phyloP scores from a whole-genome alignment of 768 basidiomycete species.

The Psilocybe cyanescens region DNA sequence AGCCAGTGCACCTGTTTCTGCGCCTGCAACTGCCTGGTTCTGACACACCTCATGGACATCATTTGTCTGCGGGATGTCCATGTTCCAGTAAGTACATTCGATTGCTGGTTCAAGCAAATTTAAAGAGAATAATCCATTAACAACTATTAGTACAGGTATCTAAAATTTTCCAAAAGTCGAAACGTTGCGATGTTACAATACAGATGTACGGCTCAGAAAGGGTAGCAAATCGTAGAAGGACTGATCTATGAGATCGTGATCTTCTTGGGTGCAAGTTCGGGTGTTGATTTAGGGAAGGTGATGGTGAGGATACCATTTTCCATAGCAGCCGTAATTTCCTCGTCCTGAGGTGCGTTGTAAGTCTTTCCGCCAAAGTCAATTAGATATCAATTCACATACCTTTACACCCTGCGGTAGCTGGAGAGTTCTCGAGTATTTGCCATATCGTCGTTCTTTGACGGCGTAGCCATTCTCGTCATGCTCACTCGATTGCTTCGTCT shows the following conservation, averaged over 20 bases:
- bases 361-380: not conserved
- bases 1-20: too few species aligned
- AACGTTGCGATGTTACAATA: too few species aligned
- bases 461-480: slow-evolving; percentile 41
- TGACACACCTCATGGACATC: too few species aligned
- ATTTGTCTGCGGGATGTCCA: too few species aligned
- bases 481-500: slow-evolving; percentile 36
- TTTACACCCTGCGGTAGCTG: slow-evolving; percentile 58
- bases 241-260: slow-evolving; percentile 34
- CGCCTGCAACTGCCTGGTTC: too few species aligned
- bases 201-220: too few species aligned
- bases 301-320: slow-evolving; percentile 52
- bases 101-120: too few species aligned
- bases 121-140: too few species aligned
- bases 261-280: slow-evolving; percentile 33
- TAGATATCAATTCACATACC: slow-evolving; percentile 35
- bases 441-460: slow-evolving; percentile 52
- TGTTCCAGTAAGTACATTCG: too few species aligned
- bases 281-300: slow-evolving; percentile 50
- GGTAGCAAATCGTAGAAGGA: too few species aligned
- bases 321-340: slow-evolving; percentile 39
- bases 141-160: too few species aligned
- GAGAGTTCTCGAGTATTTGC: slow-evolving; percentile 47
- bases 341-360: slow-evolving; percentile 21
- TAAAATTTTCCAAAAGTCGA: too few species aligned